Conservation (phyloP, 495 filamentous ascomycete genomes). For the Aspergillus homomorphus region DNA sequence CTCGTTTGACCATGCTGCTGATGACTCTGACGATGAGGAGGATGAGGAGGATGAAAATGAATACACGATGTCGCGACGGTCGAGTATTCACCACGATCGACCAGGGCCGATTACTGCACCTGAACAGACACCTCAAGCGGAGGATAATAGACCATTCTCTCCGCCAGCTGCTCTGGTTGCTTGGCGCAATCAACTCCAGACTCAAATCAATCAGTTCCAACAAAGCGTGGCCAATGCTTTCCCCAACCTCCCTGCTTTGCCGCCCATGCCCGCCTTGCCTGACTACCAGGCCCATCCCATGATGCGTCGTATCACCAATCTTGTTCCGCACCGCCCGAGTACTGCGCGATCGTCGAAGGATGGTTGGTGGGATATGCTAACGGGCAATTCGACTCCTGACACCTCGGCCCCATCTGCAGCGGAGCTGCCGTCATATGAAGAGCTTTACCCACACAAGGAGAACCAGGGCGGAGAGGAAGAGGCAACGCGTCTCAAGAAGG, state of each 20-base stretch:
- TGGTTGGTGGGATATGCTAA: constrained; percentile 68
- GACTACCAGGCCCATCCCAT: constrained; percentile 72
- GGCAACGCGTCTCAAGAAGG: constrained; percentile 57
- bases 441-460: constrained; percentile 64
- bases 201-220: constrained; percentile 78
- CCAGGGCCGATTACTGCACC: constrained; percentile 21
- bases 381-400: constrained; percentile 45
- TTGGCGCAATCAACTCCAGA: constrained; percentile 71
- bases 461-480: constrained; percentile 33
- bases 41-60: constrained; percentile 40
- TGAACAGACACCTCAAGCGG: constrained; percentile 29
- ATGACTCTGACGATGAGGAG: constrained; percentile 47
- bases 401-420: constrained; percentile 39
- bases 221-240: constrained; percentile 66
- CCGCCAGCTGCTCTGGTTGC: constrained; percentile 65
- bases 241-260: constrained; percentile 61
- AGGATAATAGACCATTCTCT: constrained; percentile 40
- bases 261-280: constrained; percentile 59
- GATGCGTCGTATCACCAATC: constrained; percentile 69
- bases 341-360: constrained; percentile 48
- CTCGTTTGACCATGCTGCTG: constrained; percentile 39
- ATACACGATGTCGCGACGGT: constrained; percentile 43
- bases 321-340: constrained; percentile 60
- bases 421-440: constrained; percentile 74
- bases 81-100: constrained; percentile 42